phyloP scores from a whole-genome alignment of 441 rosid species.

The Bruguiera hainesii region DNA sequence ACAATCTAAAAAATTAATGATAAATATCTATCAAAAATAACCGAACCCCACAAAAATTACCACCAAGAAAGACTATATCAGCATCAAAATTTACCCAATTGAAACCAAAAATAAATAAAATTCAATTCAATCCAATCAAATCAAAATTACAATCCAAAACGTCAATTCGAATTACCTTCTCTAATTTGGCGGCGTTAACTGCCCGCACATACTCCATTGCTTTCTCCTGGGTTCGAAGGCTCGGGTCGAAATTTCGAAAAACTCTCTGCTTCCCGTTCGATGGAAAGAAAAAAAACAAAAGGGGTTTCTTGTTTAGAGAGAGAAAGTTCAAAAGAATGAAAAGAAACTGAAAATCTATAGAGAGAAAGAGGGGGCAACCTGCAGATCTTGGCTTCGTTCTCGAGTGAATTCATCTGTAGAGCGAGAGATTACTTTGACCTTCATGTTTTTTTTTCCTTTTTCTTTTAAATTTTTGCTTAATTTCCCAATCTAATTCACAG shows the following conservation, averaged over 20 bases:
- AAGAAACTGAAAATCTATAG: background rate
- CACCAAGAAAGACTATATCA: background rate
- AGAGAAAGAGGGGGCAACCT: constrained; percentile 30
- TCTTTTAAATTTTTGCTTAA: too few relatives aligned
- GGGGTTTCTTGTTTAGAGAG: background rate
- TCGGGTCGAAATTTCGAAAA: constrained; percentile 84
- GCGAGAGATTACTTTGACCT: constrained; percentile 79
- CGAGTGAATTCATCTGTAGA: constrained; percentile 85
- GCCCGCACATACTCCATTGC: constrained; percentile 89
- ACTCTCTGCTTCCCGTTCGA: constrained; percentile 51
- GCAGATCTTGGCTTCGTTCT: constrained; percentile 93
- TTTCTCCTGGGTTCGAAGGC: constrained; percentile 78
- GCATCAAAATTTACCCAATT: background rate
- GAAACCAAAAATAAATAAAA: background rate
- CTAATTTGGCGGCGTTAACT: constrained; percentile 84
- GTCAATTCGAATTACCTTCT: constrained; percentile 53
- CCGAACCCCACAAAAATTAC: constrained; percentile 1
- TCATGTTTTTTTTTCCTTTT: constrained; percentile 33
- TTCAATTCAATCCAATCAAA: background rate
- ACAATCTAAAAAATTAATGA: constrained; percentile 17
- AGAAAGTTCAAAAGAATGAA: background rate
- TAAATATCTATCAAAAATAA: constrained; percentile 49
- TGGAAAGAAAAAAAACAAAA: background rate
- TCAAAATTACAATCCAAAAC: background rate
- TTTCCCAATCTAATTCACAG: too few relatives aligned